Evolutionary conservation across 805 yeast species (phyloP), one percentile per base, ranked within the genome.

Genomic region (Maudiozyma saulgeensis): DNA sequence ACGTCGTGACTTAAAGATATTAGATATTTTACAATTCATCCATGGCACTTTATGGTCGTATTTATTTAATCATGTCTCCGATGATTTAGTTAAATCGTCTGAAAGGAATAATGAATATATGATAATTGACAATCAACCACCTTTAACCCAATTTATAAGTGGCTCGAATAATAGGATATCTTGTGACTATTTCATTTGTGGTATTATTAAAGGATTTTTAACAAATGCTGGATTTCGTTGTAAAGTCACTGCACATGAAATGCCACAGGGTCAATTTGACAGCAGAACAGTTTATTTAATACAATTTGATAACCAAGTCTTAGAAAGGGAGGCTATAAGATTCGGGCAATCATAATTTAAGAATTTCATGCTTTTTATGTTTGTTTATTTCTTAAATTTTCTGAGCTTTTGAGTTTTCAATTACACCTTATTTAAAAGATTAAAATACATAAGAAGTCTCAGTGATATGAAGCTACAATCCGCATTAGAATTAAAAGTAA

Each of bases 131-230:
- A 79, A 82, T 57, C 66, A 72, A 19, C 96, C 96, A 2, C 56
- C 81, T 44, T 68, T 87, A 31, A 74, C 87, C 19, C 78, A 77
- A 57, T 88, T 75, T 60, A 79, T 87, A 11, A 77, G 84, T 35
- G 79, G 82, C 2, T 89, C 93, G 1, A 77, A 77, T 53, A 45
- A 31, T 37, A 90, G 84, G 52, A 78, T 80, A 60, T 81, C 85
- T n/a, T 85, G 95, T 63, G 83, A 86, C 16, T 87, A 91, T 4
- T 86, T 84, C 60, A 77, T 82, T 1, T 95, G 95, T 11, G 96
- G 96, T 1, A 75, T 88, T n/a, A 75, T 88, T 26, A 91, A 87
- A 61, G 95, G 95, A 1, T 82, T 87, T 2, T 70, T 88, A 52
- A 86, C 83, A 55, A 73, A 81, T 6, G 74, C 86, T 2, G 81